Conservation (phyloP, 2,329 filamentous ascomycete species). For the Pseudopithomyces maydicus region DNA sequence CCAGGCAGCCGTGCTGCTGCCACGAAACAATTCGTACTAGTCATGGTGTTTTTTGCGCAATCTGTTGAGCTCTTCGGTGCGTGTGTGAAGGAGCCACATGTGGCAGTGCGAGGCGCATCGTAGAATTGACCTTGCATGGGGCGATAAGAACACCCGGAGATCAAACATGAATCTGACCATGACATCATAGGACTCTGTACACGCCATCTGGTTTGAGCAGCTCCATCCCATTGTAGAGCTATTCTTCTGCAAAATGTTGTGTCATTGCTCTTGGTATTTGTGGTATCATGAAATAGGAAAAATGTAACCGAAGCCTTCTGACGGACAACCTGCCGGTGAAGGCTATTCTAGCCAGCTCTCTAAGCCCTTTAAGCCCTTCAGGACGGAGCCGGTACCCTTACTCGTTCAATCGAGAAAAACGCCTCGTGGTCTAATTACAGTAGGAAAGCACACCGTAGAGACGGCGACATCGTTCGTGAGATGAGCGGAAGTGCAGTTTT, state of each 20-base stretch:
- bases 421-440: neutral
- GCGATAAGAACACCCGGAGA: neutral
- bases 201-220: neutral
- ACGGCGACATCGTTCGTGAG: neutral
- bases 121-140: conserved; percentile 1
- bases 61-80: too few relatives aligned
- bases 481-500: neutral
- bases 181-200: conserved; percentile 28
- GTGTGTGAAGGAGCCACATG: neutral
- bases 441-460: neutral
- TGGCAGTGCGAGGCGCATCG: neutral
- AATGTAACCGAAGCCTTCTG: conserved; percentile 6
- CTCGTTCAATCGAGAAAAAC: neutral
- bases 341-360: conserved; percentile 18
- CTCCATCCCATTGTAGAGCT: neutral
- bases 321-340: conserved; percentile 22
- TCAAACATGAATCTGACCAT: conserved; percentile 10
- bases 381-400: neutral
- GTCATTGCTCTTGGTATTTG: conserved; percentile 24
- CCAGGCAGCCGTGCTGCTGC: neutral
- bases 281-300: conserved; percentile 37
- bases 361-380: neutral
- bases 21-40: neutral
- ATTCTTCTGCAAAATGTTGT: neutral
- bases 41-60: too few relatives aligned